These are phyloP conservation scores for Fraxinus xanthoxyloides DNA, from an alignment of 305 asterid species.

Conservation along the genomic window DNA sequence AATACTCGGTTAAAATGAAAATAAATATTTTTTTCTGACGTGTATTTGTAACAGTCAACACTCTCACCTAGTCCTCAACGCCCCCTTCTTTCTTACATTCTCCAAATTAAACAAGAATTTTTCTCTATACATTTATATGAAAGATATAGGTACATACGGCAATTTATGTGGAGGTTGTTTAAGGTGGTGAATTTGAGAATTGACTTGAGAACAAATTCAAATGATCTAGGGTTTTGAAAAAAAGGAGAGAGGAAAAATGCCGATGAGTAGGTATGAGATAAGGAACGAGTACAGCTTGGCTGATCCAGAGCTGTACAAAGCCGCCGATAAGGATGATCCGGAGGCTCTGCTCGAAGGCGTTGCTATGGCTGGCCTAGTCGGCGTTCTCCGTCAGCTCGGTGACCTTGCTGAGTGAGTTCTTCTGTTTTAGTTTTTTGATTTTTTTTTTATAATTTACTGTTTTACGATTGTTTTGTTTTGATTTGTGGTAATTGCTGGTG, in stretches of 20 bases:
- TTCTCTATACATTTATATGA: not conserved
- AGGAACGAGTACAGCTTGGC: conserved; percentile 85
- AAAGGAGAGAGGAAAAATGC: conserved; percentile 46
- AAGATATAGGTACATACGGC: not conserved
- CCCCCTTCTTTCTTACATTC: not conserved
- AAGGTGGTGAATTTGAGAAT: conserved; percentile 34
- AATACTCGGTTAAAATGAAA: not conserved
- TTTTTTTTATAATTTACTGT: not conserved
- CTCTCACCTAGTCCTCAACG: not conserved
- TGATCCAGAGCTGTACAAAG: conserved; percentile 83
- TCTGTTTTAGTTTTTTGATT: not conserved
- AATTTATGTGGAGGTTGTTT: conserved; percentile 35
- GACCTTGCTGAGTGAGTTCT: conserved; percentile 93
- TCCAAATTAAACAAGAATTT: not conserved
- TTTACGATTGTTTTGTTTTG: not conserved
- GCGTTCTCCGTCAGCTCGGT: conserved; percentile 95
- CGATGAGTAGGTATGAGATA: conserved; percentile 79
- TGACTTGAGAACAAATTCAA: conserved; percentile 15
- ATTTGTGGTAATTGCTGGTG: not conserved
- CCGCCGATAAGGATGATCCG: conserved; percentile 96
- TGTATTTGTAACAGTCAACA: not conserved
- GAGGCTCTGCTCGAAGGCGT: conserved; percentile 97
- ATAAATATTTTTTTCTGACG: not conserved
- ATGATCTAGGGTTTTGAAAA: conserved; percentile 35
- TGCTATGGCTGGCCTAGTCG: conserved; percentile 95